A percentile compares a stretch with the other conserved stretches of the same genome.
phyloP scores from a whole-genome alignment of 2,329 filamentous ascomycete species.

The Botrytis fabae region DNA sequence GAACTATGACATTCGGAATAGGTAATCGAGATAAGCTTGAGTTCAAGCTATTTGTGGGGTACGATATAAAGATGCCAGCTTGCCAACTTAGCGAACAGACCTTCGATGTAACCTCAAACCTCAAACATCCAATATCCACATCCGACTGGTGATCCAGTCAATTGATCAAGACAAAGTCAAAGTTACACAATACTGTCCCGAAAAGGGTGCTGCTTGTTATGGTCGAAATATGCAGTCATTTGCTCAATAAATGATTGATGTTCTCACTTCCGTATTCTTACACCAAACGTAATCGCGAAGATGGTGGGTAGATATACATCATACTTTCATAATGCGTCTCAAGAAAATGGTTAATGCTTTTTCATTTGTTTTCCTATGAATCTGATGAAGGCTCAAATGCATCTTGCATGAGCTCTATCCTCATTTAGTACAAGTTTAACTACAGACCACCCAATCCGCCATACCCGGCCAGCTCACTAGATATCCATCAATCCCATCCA shows the following conservation, averaged over 20 bases:
- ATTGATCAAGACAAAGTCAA: neutral
- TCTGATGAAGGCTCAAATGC: conserved; percentile 19
- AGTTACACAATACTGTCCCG: neutral
- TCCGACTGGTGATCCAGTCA: neutral
- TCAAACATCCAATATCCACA: conserved; percentile 8
- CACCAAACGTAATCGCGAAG: neutral
- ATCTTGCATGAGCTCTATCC: conserved; percentile 19
- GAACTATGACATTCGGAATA: neutral
- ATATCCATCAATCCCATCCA: neutral
- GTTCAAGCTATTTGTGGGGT: conserved; percentile 19
- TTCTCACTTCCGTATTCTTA: neutral
- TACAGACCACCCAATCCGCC: conserved; percentile 1
- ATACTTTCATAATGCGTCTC: conserved; percentile 1
- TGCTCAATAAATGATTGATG: neutral
- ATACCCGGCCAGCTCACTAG: neutral
- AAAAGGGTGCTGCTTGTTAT: neutral
- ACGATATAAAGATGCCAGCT: conserved; percentile 32
- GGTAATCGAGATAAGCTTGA: conserved; percentile 16
- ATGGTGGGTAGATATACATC: neutral
- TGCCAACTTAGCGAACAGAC: conserved; percentile 27
- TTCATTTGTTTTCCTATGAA: neutral
- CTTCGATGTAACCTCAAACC: neutral
- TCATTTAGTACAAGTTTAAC: neutral
- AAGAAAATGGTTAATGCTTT: neutral
- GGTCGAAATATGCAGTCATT: neutral